A percentile compares a stretch with the other conserved stretches of the same genome.
Conservation (phyloP, 352 stramenopile species). For the Globisporangium spinosum region DNA sequence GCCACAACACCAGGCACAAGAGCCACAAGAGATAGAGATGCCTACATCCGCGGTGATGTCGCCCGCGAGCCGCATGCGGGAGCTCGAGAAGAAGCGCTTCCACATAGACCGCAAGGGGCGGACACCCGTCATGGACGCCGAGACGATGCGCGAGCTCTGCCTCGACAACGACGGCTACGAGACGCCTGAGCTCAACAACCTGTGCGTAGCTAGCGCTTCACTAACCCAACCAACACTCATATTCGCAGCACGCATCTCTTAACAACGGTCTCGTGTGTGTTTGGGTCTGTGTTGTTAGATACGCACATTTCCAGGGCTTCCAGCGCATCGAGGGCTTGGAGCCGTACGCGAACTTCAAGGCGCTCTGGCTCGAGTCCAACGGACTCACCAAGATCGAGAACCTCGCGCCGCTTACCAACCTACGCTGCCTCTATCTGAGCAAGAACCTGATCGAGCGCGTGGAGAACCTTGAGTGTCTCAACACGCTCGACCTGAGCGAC, state of each 20-base stretch:
- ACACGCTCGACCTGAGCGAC: constrained; percentile 40
- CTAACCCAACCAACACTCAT: no score
- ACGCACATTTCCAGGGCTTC: constrained; percentile 93
- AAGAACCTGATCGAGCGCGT: constrained; percentile 91
- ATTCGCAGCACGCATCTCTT: no score
- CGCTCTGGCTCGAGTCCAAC: constrained; percentile 96
- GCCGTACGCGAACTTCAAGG: constrained; percentile 91
- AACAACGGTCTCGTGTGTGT: not conserved
- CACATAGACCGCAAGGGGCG: constrained; percentile 56
- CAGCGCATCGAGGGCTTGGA: constrained; percentile 93
- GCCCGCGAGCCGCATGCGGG: constrained; percentile 51
- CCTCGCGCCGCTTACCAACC: constrained; percentile 57
- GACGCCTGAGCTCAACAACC: no score
- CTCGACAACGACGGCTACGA: constrained; percentile 67
- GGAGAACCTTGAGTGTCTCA: constrained; percentile 29
- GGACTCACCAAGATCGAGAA: constrained; percentile 86
- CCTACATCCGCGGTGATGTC: constrained; percentile 37
- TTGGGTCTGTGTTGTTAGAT: constrained; percentile 19
- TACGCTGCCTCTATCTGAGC: constrained; percentile 92
- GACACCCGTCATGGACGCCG: constrained; percentile 86
- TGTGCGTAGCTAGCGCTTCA: no score
- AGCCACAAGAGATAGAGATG: constrained; percentile 23
- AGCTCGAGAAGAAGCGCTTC: constrained; percentile 70
- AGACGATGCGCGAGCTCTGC: constrained; percentile 80
- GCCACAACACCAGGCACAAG: no score